Base-by-base conservation (phyloP, 148 eudicot species). In the Spergularia marina region DNA sequence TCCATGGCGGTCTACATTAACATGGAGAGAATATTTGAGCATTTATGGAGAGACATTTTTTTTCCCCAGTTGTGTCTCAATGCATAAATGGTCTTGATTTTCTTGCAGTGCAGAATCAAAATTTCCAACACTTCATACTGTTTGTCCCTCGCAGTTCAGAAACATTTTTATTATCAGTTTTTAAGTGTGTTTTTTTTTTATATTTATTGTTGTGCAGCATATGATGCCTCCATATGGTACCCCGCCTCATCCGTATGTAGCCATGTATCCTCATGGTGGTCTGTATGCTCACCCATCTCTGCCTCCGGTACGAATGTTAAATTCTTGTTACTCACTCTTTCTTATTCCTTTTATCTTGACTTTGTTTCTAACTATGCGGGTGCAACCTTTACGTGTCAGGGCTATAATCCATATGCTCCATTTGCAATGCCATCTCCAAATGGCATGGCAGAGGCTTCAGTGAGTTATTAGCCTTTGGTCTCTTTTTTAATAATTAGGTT, bases 241-340 rank as follows among this genome's bases (percentile, higher is more conserved):
- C 59, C 93, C 99, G 53, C 98, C 96, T n/a, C 99, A 90, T 83
- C 99, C 99, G 36, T 96, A 96, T 77, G 81, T 96, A 80, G 97
- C 98, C 68, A 95, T 96, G 99, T 96, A 96, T 89, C 98, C 99
- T 76, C 97, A 85, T 83, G 99, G 99, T 78, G 93, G 94, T 55
- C 71, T 96, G 49, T 96, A 96, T 68, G 95, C 94, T 30, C 99
- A 96, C 84, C 99, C 99, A 65, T 87, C 98, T 55, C 88, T 96
- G 64, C 93, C 98, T 83, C 97, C 97, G 87, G 99, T 96, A 87
- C 39, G 71, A 54, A 68, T 74, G 72, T n/a, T 68, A n/a, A 49
- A 58, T 64, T 20, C 18, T 14, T 70, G 4, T 11, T 68, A 3
- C 40, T 3, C 57, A 30, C 53, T 72, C 10, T 10, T 9, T n/a